Conservation (phyloP, 352 stramenopile genomes). For the Detonula confervacea region DNA sequence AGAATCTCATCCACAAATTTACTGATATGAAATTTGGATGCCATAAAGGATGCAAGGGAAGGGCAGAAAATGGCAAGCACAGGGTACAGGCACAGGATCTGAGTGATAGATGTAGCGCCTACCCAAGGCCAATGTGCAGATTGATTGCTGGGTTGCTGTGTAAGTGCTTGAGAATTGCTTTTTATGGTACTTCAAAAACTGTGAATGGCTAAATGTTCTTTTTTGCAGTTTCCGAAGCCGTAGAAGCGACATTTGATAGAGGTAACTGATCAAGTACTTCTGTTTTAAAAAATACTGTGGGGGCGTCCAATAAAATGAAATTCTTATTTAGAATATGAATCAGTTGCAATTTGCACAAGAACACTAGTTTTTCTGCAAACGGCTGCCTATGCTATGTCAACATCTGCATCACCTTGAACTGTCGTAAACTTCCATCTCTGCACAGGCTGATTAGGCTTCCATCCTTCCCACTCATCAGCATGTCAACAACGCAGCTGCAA, state of each 20-base stretch:
- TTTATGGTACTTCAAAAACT: neutral
- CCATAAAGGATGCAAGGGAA: neutral
- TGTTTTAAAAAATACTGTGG: too few species aligned
- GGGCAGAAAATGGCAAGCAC: neutral
- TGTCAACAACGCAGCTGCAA: conserved; percentile 37
- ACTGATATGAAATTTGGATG: neutral
- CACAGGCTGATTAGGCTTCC: conserved; percentile 37
- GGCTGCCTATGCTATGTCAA: too few species aligned
- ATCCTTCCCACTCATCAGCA: conserved; percentile 33
- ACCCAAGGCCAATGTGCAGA: conserved; percentile 6
- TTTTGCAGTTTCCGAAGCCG: neutral
- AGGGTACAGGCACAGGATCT: conserved; percentile 4
- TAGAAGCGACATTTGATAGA: neutral
- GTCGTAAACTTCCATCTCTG: conserved; percentile 34
- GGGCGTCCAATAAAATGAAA: too few species aligned
- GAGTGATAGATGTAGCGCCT: conserved; percentile 9
- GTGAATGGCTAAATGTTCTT: neutral
- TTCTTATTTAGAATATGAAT: too few species aligned
- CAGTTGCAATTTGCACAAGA: too few species aligned
- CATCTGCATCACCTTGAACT: conserved; percentile 26
- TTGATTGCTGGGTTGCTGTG: conserved; percentile 17
- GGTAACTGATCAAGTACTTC: too few species aligned
- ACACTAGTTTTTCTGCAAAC: too few species aligned
- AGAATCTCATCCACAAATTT: neutral
- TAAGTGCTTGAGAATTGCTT: too few species aligned